Conservation (phyloP, 805 yeast species). For the Monosporozyma solicola region DNA sequence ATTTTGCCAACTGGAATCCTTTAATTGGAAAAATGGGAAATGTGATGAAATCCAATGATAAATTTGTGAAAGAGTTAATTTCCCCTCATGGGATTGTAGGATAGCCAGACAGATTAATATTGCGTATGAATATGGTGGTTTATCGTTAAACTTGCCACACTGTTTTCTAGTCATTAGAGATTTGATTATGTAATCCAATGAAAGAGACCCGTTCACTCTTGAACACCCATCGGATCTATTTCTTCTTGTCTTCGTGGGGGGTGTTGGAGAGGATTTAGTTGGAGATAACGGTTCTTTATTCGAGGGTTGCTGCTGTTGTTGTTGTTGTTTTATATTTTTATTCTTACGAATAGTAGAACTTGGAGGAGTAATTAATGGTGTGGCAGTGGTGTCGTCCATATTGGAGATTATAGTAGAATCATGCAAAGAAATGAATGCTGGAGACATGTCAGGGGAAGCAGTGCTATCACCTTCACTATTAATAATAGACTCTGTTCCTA, state of each 20-base stretch:
- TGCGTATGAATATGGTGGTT: constrained; percentile 94
- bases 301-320: too few relatives aligned
- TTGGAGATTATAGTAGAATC: neutral
- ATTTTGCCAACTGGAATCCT: constrained; percentile 95
- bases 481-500: neutral
- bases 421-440: neutral
- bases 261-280: constrained; percentile 27
- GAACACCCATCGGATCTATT: constrained; percentile 23
- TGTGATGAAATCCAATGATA: constrained; percentile 87
- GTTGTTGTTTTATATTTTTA: neutral
- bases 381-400: neutral
- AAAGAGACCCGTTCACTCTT: constrained; percentile 25
- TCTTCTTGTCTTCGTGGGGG: constrained; percentile 21
- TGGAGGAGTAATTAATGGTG: constrained; percentile 22
- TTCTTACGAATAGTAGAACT: constrained; percentile 18
- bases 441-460: neutral
- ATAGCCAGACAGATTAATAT: constrained; percentile 46
- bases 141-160: constrained; percentile 26
- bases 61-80: constrained; percentile 72
- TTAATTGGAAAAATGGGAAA: constrained; percentile 70
- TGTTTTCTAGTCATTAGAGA: constrained; percentile 16
- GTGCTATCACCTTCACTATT: too few relatives aligned
- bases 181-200: constrained; percentile 23
- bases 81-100: constrained; percentile 24
- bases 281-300: constrained; percentile 22